These are phyloP conservation scores for Podila epicladia DNA, from an alignment of 192 early-diverging fungal species.

Conservation along the genomic window DNA sequence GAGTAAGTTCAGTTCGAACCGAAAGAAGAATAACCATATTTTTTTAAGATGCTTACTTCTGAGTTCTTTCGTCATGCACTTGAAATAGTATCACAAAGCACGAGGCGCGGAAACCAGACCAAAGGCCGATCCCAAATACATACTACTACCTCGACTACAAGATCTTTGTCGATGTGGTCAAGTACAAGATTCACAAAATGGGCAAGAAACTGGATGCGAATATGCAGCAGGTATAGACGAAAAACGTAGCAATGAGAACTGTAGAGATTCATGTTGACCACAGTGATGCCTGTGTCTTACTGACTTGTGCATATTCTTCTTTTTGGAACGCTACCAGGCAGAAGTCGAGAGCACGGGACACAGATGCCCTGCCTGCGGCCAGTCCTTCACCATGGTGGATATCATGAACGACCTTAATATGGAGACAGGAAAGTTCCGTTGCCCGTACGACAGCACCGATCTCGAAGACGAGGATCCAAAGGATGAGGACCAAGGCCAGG, in stretches of 20 bases:
- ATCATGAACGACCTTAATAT: slow-evolving; percentile 42
- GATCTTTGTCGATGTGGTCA: slow-evolving; percentile 92
- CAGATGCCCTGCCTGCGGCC: slow-evolving; percentile 68
- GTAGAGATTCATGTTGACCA: no score
- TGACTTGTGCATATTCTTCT: not conserved
- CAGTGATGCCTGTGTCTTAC: not conserved
- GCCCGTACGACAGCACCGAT: slow-evolving; percentile 21
- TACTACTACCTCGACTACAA: slow-evolving; percentile 95
- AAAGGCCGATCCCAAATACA: slow-evolving; percentile 65
- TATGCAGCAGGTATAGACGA: slow-evolving; percentile 59
- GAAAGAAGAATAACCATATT: no score
- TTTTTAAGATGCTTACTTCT: not conserved
- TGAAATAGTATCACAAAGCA: slow-evolving; percentile 54
- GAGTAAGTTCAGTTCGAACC: slow-evolving; percentile 43
- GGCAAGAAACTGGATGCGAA: slow-evolving; percentile 64
- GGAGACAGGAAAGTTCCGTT: slow-evolving; percentile 17
- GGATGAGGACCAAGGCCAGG: slow-evolving; percentile 41
- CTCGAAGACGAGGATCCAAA: slow-evolving; percentile 34
- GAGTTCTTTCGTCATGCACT: no score
- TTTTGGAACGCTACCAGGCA: slow-evolving; percentile 18
- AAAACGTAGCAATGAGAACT: not conserved
- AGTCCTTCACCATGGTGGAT: slow-evolving; percentile 70
- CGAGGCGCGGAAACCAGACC: slow-evolving; percentile 67
- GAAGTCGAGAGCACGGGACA: slow-evolving; percentile 80
- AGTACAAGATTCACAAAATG: slow-evolving; percentile 92